Base-by-base conservation (phyloP, 208 protist species). In the Acanthamoeba royreba region DNA sequence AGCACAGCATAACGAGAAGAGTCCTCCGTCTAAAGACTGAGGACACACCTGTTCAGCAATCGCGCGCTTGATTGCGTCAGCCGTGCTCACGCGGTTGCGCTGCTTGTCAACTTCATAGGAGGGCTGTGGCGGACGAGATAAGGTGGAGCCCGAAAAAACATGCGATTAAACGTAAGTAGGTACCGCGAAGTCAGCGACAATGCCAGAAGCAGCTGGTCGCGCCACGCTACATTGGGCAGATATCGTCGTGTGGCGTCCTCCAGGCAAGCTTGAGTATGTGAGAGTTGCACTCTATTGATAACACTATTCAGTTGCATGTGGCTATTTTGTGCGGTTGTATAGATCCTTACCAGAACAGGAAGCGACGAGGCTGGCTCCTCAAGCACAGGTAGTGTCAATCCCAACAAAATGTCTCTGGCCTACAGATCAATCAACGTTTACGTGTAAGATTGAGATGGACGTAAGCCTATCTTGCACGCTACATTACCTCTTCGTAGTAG, bases 31-130 rank as follows among this genome's bases (percentile, higher is more conserved):
- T n/a, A n/a, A 40, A 13, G 22, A 77, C 11, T 38, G 17, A 13
- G 66, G 66, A 77, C 19, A 17, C n/a, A 58, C 49, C 49, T 58
- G 49, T 58, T 77, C 66, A 25, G 33, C 25, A 38, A 77, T 77
- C 35, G 66, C 66, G 17, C 31, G 66, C 77, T 61, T 87, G 42
- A 87, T 87, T 4, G 77, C 77, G 17, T 87, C 77, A 35, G 77
- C 77, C 22, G 77, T 87, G 45, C 22, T 19, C 77, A 87, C 77
- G 35, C 77, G 77, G 33, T 87, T 87, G 28, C 42, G 45, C 47
- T 87, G 77, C 28, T 87, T 87, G 77, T 87, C 77, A 31, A 87
- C 77, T 38, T 77, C 33, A 43, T 77, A 77, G 17, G 66, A 77
- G 5, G 66, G 66, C 66, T 77, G 55, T 66, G 5, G 22, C 9